Base-by-base conservation (phyloP, 768 basidiomycete species). In the Suillus plorans region DNA sequence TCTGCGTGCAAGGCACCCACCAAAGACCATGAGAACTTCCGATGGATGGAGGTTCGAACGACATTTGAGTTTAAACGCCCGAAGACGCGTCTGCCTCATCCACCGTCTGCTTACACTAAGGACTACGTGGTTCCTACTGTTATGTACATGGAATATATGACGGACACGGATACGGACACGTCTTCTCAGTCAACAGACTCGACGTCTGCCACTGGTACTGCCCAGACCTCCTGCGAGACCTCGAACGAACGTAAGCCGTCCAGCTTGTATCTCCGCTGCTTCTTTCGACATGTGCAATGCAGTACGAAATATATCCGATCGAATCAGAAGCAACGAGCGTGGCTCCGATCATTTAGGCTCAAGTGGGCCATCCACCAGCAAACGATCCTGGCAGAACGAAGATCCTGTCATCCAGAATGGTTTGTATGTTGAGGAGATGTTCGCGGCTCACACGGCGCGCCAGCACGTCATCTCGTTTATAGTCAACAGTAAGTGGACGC, bases 391-490 rank as follows among this genome's bases (percentile, higher is more conserved):
- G 53, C 18, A 8, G 6, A 20, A 5, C 16, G 28, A 53, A 8
- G 16, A 31, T 53, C 31, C 60, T 4, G 20, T 13, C 20, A 9
- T 59, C 14, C 56, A 63, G 56, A 39, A 36, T 45, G 42, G 42
- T 12, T 22, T 34, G 16, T 63, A 63, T 37, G 63, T 18, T 2
- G 57, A 31, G 4, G 63, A 63, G 28, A 28, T 63, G 4, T 63
- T 63, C 16, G 63, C 57, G 2, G 25, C 63, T 25, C 14, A 63
- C 8, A 20, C 13, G 10, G 28, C 9, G 18, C 22, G 2, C 12
- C 62, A 44, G 22, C 22, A 25, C n/a, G 63, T 63, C 22, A 13
- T 61, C 16, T 25, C 41, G 14, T 60, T n/a, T 16, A 6, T 49
- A 18, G 60, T 50, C 6, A 6, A 34, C 18, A n/a, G 44, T 61